Evolutionary conservation across 2,329 filamentous ascomycete species (phyloP), one percentile per base, ranked within the genome.

Genomic region (Diaporthe citriasiana): DNA sequence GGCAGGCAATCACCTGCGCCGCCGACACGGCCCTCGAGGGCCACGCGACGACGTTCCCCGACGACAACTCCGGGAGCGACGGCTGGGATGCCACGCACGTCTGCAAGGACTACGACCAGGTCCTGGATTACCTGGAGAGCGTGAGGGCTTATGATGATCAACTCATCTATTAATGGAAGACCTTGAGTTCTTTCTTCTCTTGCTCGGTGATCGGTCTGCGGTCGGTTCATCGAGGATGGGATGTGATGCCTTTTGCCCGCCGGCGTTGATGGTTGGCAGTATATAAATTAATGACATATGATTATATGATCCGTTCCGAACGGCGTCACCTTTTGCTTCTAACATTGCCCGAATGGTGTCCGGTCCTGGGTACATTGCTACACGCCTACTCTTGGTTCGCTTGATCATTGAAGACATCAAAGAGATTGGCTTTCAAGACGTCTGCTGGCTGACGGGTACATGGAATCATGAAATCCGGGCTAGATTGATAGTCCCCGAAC

Each of bases 41-140:
- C 47, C 82, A 83, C 19, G 84, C 85, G 78, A 86, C 85, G 3
- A 86, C 85, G 1, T 86, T 86, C 73, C 85, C 85, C 1, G 84
- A 86, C 73, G 81, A 86, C 76, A 86, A 86, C 65, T 83, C 83
- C 15, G 85, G 85, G 3, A 84, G 83, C 3, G 85, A 86, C 71
- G 85, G 85, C 9, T 86, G 85, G 85, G 85, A 87, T 73, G 84
- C 84, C 1, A 86, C 84, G 78, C 85, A 86, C 75, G 84, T 86
- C 57, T 87, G 85, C 80, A 84, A 83, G 76, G 82, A 86, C 75
- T 85, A 84, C 76, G 78, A 77, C 69, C 79, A 86, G 76, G 84
- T 87, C 71, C 82, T 82, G 70, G 74, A 73, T 9, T 86, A 87
- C 71, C 78, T 86, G 40, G 85, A 87, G 77, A 81, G 83, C 71